Percentiles rank a stretch among this genome's conserved stretches.
Evolutionary conservation across 2,329 filamentous ascomycete genomes (phyloP).

Genomic region (Paecilomyces fulvus): DNA sequence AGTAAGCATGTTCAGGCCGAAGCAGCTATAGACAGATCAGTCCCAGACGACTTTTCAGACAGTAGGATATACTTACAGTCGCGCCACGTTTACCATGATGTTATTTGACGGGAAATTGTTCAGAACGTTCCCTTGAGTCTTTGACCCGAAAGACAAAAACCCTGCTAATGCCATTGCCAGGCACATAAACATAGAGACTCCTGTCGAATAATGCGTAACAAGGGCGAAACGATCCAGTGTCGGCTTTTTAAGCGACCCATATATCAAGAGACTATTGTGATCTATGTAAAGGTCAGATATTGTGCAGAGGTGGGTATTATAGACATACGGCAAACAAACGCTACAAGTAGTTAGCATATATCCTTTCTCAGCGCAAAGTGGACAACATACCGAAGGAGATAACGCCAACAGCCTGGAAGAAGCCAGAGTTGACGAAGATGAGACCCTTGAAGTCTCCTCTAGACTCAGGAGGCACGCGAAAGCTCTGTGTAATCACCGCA

Average conservation of each 20-base stretch:
- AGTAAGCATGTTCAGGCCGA: slow-evolving; percentile 97
- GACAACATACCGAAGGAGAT: slow-evolving; percentile 75
- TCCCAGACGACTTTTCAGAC: not conserved
- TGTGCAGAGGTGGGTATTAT: not conserved
- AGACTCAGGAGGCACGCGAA: slow-evolving; percentile 61
- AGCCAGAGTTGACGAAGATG: slow-evolving; percentile 72
- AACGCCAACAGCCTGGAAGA: slow-evolving; percentile 94
- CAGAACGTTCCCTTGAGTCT: slow-evolving; percentile 87
- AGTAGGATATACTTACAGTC: slow-evolving; percentile 47
- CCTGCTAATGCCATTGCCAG: slow-evolving; percentile 79
- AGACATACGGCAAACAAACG: slow-evolving; percentile 57
- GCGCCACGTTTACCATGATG: slow-evolving; percentile 85
- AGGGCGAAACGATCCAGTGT: slow-evolving; percentile 90
- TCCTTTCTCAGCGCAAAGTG: slow-evolving; percentile 1
- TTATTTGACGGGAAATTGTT: slow-evolving; percentile 95
- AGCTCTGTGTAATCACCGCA: slow-evolving; percentile 78
- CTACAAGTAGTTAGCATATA: slow-evolving; percentile 33
- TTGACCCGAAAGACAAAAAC: slow-evolving; percentile 87
- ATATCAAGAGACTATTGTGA: slow-evolving; percentile 95
- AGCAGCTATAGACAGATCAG: slow-evolving; percentile 51
- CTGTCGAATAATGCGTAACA: slow-evolving; percentile 90
- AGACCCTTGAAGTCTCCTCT: slow-evolving; percentile 63
- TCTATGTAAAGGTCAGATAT: slow-evolving; percentile 39
- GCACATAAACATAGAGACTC: slow-evolving; percentile 84
- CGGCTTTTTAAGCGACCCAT: slow-evolving; percentile 86